Conservation (phyloP, 1,284 basidiomycete genomes). For the Veloboletus limbatus region DNA sequence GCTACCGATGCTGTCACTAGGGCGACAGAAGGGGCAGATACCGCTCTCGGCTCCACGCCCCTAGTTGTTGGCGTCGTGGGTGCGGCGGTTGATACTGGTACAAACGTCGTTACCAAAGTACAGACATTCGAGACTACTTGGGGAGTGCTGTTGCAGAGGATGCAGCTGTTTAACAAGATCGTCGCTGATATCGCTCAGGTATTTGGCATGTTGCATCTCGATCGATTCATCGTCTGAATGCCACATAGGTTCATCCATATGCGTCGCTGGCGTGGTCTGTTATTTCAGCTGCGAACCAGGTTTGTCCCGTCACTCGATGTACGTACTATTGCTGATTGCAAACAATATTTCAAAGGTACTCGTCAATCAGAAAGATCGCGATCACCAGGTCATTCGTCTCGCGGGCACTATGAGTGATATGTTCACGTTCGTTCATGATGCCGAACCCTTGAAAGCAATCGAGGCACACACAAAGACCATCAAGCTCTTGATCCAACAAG, state of each 20-base stretch:
- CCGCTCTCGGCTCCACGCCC: background rate
- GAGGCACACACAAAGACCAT: background rate
- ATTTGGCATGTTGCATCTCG: background rate
- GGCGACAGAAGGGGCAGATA: background rate
- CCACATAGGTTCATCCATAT: background rate
- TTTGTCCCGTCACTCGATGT: background rate
- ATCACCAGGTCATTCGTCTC: background rate
- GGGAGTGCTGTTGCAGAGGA: background rate
- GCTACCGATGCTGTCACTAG: background rate
- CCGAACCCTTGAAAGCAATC: background rate
- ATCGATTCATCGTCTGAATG: background rate
- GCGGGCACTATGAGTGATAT: background rate
- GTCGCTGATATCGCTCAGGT: conserved; percentile 4
- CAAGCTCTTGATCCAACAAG: background rate
- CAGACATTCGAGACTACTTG: background rate
- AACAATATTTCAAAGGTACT: background rate
- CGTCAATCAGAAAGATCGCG: background rate
- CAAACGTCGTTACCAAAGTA: background rate
- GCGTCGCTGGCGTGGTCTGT: background rate
- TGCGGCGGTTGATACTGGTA: background rate
- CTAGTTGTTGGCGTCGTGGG: background rate
- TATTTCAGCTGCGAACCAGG: background rate
- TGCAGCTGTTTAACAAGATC: background rate
- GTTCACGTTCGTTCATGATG: background rate
- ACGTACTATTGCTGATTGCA: background rate